These are phyloP conservation scores for Camellia lanceoleosa DNA, from an alignment of 148 eudicot genomes.

Conservation along the genomic window DNA sequence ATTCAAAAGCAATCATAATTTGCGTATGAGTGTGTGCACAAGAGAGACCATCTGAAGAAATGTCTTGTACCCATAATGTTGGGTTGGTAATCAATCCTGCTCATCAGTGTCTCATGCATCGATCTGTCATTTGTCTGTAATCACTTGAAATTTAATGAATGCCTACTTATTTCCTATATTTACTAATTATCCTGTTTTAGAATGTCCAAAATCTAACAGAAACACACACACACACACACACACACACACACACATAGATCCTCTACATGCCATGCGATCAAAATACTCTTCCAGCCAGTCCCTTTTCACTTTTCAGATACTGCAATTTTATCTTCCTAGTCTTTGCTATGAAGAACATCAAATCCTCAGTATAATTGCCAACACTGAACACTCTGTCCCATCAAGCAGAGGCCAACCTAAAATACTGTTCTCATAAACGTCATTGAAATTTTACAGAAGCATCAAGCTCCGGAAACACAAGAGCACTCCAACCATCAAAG, in stretches of 20 bases:
- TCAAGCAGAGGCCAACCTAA: not conserved
- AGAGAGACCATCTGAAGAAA: not conserved
- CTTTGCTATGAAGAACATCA: not conserved
- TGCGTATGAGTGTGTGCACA: not conserved
- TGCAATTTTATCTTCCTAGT: not conserved
- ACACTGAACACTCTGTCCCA: not conserved
- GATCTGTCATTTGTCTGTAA: too few species aligned
- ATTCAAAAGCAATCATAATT: not conserved
- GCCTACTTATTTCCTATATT: not conserved
- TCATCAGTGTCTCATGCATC: not conserved
- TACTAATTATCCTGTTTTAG: not conserved
- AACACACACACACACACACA: not conserved
- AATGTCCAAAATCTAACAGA: not conserved
- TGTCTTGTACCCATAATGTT: not conserved
- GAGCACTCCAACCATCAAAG: not conserved
- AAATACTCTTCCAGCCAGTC: not conserved
- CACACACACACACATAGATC: too few species aligned
- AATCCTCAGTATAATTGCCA: constrained; percentile 3
- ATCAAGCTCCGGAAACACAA: not conserved
- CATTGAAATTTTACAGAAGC: not conserved
- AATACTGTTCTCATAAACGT: not conserved
- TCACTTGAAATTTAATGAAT: not conserved
- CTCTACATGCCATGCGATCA: not conserved
- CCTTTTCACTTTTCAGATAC: not conserved
- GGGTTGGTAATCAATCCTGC: not conserved